Base-by-base conservation (phyloP, 2,329 filamentous ascomycete genomes). In the Xylogone sp. region DNA sequence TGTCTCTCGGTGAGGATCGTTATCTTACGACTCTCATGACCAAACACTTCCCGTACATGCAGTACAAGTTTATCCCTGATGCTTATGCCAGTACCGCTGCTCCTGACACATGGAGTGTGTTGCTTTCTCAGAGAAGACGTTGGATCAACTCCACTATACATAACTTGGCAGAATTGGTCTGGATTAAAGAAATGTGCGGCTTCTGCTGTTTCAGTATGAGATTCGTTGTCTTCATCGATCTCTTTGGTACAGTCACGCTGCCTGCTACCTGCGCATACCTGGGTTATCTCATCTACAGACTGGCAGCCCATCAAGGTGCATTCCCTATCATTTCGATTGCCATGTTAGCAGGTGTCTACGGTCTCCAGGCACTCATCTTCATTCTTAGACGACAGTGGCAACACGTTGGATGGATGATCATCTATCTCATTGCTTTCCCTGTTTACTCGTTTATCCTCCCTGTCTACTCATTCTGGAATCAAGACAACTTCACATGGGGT, bases 121-220 rank as follows among this genome's bases (percentile, higher is more conserved):
- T 99, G 61, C 78, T 99, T 27, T 99, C 94, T n/a, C 94, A 99
- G 69, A 86, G 94, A 78, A 91, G 94, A 76, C 88, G 94, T 68
- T 99, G 94, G 94, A 99, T 99, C 71, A 99, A 99, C 74, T 97
- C 94, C 1, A 99, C 94, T 9, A 87, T 99, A 55, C 94, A 99
- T 78, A 99, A 99, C 68, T 71, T 99, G 66, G 88, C 87, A 21
- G 94, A 99, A 69, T 76, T 99, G 65, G 86, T 96, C 67, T 87
- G 87, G 63, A 79, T 99, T 45, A 87, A 92, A 69, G 91, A 99
- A 65, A 86, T 99, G 70, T 99, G 94, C 67, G 94, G 94, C 60
- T 99, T 99, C 83, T 99, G 94, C 75, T 96, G 89, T 73, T 97
- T 97, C 77, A 91, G 88, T 56, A 97, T 97, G 93, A 86, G 93